Conservation (phyloP, 495 filamentous ascomycete genomes). For the Halenospora varia region DNA sequence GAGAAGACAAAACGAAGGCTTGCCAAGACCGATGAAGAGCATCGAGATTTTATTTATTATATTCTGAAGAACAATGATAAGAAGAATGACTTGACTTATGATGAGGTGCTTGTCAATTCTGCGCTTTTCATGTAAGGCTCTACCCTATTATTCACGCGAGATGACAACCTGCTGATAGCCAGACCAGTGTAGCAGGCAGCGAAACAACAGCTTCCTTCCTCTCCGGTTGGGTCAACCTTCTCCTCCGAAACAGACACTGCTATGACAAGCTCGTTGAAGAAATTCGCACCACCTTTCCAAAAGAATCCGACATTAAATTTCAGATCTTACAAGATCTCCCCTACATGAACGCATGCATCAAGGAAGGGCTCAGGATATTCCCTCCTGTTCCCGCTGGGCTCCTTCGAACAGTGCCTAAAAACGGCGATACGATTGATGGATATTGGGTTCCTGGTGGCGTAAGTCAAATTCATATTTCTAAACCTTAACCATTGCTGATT, state of each 20-base stretch:
- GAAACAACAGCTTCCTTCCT: constrained; percentile 44
- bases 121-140: too few relatives aligned
- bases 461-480: too few relatives aligned
- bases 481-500: too few relatives aligned
- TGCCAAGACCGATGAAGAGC: background rate
- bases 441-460: constrained; percentile 1
- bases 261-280: constrained; percentile 34
- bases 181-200: constrained; percentile 39
- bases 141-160: background rate
- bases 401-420: constrained; percentile 36
- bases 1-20: background rate
- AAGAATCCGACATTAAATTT: constrained; percentile 38
- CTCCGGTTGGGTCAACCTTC: constrained; percentile 35
- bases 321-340: constrained; percentile 26
- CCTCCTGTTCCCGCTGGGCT: constrained; percentile 47
- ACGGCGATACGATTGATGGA: constrained; percentile 2
- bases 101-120: too few relatives aligned
- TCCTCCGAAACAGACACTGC: constrained; percentile 21
- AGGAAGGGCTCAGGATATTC: constrained; percentile 50
- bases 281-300: constrained; percentile 38
- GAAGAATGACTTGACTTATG: too few relatives aligned
- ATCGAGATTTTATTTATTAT: constrained; percentile 20
- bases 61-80: constrained; percentile 18
- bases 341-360: constrained; percentile 48
- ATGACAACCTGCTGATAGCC: constrained; percentile 10